phyloP scores from a whole-genome alignment of 495 filamentous ascomycete genomes.

The Aspergillus cristatus region DNA sequence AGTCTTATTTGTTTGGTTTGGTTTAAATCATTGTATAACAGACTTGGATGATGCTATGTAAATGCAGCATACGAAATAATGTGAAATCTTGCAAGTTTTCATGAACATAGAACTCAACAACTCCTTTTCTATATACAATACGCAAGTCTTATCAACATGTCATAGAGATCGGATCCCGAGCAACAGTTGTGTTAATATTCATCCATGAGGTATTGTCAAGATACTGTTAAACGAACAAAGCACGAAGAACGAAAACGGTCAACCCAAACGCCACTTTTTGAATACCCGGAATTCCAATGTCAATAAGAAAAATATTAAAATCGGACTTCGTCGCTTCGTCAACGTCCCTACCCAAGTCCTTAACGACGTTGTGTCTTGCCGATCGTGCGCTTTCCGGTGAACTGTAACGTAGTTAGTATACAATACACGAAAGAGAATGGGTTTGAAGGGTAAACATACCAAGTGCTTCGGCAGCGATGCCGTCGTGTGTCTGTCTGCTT shows the following conservation, averaged over 20 bases:
- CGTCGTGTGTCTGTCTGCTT: slow-evolving; percentile 87
- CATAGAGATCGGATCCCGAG: too few relatives aligned
- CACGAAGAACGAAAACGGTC: not conserved
- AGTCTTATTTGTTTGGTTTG: not conserved
- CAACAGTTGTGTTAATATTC: too few relatives aligned
- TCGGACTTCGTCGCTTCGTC: slow-evolving; percentile 22
- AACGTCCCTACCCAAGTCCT: slow-evolving; percentile 6
- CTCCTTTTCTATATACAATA: too few relatives aligned
- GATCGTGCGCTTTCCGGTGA: slow-evolving; percentile 48
- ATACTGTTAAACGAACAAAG: slow-evolving; percentile 2
- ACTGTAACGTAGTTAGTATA: slow-evolving; percentile 30
- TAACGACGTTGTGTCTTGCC: slow-evolving; percentile 52
- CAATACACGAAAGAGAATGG: slow-evolving; percentile 1
- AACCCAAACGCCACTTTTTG: slow-evolving; percentile 12
- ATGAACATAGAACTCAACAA: too few relatives aligned
- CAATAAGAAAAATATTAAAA: slow-evolving; percentile 28
- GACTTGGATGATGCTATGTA: too few relatives aligned
- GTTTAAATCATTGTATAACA: too few relatives aligned
- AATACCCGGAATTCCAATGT: slow-evolving; percentile 21
- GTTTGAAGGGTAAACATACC: slow-evolving; percentile 48
- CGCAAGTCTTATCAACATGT: too few relatives aligned
- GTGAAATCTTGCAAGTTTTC: too few relatives aligned
- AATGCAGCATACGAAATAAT: too few relatives aligned
- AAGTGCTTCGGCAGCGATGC: slow-evolving; percentile 82
- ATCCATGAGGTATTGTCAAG: too few relatives aligned